Conservation (phyloP, 768 basidiomycete species). For the Leccinellum albellum region DNA sequence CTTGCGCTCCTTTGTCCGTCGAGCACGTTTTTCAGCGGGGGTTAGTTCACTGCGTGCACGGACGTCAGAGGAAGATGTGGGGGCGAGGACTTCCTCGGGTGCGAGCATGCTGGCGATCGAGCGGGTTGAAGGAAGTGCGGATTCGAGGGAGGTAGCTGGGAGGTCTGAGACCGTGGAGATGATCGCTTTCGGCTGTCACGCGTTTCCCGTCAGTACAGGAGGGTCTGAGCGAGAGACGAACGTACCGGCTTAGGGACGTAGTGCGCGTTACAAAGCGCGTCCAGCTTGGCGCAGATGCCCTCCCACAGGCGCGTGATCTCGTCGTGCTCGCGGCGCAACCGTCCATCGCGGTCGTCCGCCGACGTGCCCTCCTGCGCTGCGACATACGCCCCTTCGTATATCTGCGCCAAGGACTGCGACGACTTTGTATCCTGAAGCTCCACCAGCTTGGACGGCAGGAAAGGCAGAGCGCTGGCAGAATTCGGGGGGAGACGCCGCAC, state of each 20-base stretch:
- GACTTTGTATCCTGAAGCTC: slow-evolving; percentile 90
- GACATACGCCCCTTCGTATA: slow-evolving; percentile 91
- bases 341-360: slow-evolving; percentile 81
- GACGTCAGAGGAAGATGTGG: slow-evolving; percentile 45
- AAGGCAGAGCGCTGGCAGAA: slow-evolving; percentile 71
- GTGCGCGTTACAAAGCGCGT: slow-evolving; percentile 92
- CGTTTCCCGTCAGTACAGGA: neutral
- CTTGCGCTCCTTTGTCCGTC: slow-evolving; percentile 68
- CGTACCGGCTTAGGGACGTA: slow-evolving; percentile 91
- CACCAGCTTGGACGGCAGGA: slow-evolving; percentile 84
- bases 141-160: slow-evolving; percentile 80
- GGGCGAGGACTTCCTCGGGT: slow-evolving; percentile 85
- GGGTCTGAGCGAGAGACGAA: slow-evolving; percentile 3
- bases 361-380: slow-evolving; percentile 51
- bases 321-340: slow-evolving; percentile 82
- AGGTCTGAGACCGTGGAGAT: slow-evolving; percentile 84
- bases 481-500: slow-evolving; percentile 61
- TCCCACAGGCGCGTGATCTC: slow-evolving; percentile 85
- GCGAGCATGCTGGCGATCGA: slow-evolving; percentile 79
- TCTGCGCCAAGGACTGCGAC: slow-evolving; percentile 85
- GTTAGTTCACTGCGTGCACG: slow-evolving; percentile 78
- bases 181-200: slow-evolving; percentile 72
- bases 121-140: slow-evolving; percentile 81
- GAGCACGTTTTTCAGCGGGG: slow-evolving; percentile 73
- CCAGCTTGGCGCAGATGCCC: slow-evolving; percentile 79